Percentiles rank a stretch among this genome's conserved stretches.
Evolutionary conservation across 2,329 filamentous ascomycete species (phyloP).

Genomic region (Fusarium dlaminii): DNA sequence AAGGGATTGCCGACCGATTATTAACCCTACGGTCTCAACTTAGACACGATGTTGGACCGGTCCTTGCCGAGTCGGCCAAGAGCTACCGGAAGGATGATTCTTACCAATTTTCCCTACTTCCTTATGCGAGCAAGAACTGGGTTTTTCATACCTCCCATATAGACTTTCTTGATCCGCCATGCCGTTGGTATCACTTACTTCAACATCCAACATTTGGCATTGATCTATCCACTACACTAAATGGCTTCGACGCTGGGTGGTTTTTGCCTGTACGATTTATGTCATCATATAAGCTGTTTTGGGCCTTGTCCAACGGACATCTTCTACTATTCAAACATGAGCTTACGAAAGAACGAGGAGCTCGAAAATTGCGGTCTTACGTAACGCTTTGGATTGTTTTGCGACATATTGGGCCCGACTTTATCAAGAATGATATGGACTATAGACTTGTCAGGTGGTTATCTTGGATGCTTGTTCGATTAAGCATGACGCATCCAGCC

Average conservation of each 20-base stretch:
- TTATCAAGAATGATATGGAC: neutral
- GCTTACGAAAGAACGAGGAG: neutral
- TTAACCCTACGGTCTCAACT: neutral
- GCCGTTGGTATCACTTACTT: neutral
- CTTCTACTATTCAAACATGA: neutral
- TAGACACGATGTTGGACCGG: neutral
- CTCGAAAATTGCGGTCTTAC: neutral
- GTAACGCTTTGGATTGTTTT: neutral
- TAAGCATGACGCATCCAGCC: neutral
- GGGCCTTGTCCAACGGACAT: neutral
- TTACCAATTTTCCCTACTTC: neutral
- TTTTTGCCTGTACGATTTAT: neutral
- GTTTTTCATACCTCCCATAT: neutral
- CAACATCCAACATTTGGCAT: neutral
- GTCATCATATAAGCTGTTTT: neutral
- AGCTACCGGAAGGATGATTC: neutral
- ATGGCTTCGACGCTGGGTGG: too few relatives aligned
- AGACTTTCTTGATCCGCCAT: neutral
- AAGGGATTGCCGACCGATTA: fast-evolving
- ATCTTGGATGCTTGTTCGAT: neutral
- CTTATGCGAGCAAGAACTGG: neutral
- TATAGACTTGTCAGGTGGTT: neutral
- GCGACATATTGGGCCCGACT: neutral
- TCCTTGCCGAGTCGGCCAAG: fast-evolving
- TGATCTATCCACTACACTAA: too few relatives aligned